Evolutionary conservation across 2,329 filamentous ascomycete genomes (phyloP).

Genomic region (Trichophyton benhamiae): DNA sequence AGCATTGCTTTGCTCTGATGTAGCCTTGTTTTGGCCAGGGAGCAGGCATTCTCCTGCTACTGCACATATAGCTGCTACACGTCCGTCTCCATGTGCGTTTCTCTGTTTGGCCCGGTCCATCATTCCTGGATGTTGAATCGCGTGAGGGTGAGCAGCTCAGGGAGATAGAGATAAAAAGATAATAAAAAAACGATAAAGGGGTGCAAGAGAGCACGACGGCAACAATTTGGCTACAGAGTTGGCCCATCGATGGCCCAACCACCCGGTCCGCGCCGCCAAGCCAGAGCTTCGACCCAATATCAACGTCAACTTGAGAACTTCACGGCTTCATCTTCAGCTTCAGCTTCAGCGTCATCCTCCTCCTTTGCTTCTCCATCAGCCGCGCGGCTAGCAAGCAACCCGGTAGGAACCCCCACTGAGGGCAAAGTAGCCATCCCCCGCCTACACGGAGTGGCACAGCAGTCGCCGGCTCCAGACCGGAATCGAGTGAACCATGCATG

Average conservation of each 20-base stretch:
- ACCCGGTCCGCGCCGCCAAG: slow-evolving; percentile 11
- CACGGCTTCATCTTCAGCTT: not conserved
- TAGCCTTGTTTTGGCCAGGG: not conserved
- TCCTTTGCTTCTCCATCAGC: slow-evolving; percentile 1
- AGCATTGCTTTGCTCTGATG: not conserved
- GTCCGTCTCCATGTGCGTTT: not conserved
- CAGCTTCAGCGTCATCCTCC: not conserved
- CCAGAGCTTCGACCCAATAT: slow-evolving; percentile 5
- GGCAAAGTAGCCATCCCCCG: slow-evolving; percentile 15
- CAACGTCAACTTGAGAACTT: slow-evolving; percentile 3
- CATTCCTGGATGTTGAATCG: not conserved
- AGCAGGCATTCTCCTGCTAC: not conserved
- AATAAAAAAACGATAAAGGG: not conserved
- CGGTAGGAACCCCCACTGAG: slow-evolving; percentile 5
- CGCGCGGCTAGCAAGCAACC: slow-evolving; percentile 6
- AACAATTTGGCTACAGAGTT: not conserved
- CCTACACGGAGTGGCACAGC: slow-evolving; percentile 6
- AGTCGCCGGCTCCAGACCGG: slow-evolving; percentile 8
- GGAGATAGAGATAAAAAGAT: no score
- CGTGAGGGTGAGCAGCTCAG: no score
- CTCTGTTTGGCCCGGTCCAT: not conserved
- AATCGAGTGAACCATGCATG: slow-evolving; percentile 22
- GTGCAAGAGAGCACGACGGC: not conserved
- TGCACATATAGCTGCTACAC: not conserved
- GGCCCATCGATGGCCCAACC: slow-evolving; percentile 6